Evolutionary conservation across 768 basidiomycete genomes (phyloP).

Genomic region (Suillus sp.): DNA sequence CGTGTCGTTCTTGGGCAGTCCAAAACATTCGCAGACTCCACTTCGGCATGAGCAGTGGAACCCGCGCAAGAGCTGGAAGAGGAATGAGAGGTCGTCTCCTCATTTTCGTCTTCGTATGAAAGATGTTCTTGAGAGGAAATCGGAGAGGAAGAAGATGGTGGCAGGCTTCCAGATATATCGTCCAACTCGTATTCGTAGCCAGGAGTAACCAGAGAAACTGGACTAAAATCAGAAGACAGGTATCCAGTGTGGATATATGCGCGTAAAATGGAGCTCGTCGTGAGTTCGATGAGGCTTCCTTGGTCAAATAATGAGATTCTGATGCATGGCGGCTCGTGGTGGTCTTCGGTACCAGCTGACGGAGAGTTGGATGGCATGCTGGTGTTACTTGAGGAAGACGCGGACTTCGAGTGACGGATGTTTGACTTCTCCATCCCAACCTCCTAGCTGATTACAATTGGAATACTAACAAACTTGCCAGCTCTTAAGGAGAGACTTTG

Average conservation of each 20-base stretch:
- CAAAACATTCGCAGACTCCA: too few species aligned
- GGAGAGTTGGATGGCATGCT: not conserved
- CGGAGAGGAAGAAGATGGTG: constrained; percentile 6
- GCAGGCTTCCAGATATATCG: not conserved
- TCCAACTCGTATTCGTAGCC: not conserved
- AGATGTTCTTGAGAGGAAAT: not conserved
- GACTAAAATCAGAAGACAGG: not conserved
- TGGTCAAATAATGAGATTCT: not conserved
- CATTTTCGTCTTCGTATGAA: not conserved
- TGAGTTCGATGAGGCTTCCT: not conserved
- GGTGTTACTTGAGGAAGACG: not conserved
- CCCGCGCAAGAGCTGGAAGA: not conserved
- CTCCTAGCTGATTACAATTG: not conserved
- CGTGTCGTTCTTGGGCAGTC: not conserved
- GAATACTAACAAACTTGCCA: not conserved
- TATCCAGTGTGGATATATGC: constrained; percentile 4
- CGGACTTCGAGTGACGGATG: not conserved
- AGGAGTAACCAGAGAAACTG: not conserved
- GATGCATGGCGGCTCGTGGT: not conserved
- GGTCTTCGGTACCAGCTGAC: not conserved
- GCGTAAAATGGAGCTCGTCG: not conserved
- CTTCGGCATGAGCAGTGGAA: not conserved
- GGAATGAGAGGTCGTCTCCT: not conserved
- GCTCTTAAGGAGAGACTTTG: not conserved
- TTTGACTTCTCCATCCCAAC: not conserved